Conservation (phyloP, 345 rosid species). For the Eucalyptus dawsonii region DNA sequence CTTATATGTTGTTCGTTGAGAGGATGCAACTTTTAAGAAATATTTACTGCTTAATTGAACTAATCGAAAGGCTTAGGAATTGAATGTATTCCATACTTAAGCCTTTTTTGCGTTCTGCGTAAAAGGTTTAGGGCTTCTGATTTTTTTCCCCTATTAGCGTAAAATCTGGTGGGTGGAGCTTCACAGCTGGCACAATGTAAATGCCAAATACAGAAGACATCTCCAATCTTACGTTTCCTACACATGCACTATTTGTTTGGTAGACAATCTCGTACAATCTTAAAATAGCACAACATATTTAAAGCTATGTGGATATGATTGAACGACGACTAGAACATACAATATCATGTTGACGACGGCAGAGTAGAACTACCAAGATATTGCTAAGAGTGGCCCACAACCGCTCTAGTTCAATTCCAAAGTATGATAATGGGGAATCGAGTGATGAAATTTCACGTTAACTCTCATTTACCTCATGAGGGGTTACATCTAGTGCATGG, state of each 20-base stretch:
- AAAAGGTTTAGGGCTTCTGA: background rate
- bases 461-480: background rate
- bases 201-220: background rate
- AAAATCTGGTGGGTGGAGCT: background rate
- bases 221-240: background rate
- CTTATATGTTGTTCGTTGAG: background rate
- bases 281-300: background rate
- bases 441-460: background rate
- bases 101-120: no score
- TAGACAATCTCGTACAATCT: background rate
- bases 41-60: background rate
- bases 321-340: background rate
- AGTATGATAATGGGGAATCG: background rate
- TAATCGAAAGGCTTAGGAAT: no score
- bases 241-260: background rate
- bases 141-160: background rate
- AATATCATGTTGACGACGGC: background rate
- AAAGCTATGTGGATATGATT: background rate
- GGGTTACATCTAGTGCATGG: background rate
- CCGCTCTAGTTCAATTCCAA: background rate
- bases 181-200: background rate
- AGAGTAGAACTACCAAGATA: background rate
- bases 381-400: background rate
- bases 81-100: no score
- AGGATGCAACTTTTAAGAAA: background rate